Evolutionary conservation across 306 rosid genomes (phyloP).

Genomic region (apple (Malus domestica)): ASM211411v1 NC_041803.1:6233001-6233500

Average conservation of each 20-base stretch:
- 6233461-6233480: not conserved
- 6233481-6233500: not conserved
- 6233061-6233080: not conserved
- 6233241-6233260: not conserved
- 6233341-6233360: not conserved
- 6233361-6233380: not conserved
- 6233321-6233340: not conserved
- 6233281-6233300: not conserved
- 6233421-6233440: too few relatives aligned
- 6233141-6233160: not conserved
- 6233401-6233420: not conserved
- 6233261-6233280: not conserved
- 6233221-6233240: not conserved
- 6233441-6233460: too few relatives aligned
- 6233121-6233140: not conserved
- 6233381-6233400: not conserved
- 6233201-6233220: not conserved
- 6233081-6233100: too few relatives aligned
- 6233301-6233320: not conserved
- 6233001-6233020: too few relatives aligned
- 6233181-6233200: not conserved
- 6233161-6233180: not conserved
- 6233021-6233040: not conserved
- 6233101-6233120: too few relatives aligned
- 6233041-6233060: not conserved